phyloP scores from a whole-genome alignment of 2,329 filamentous ascomycete species.

The Cladosporium austrohemisphaericum region DNA sequence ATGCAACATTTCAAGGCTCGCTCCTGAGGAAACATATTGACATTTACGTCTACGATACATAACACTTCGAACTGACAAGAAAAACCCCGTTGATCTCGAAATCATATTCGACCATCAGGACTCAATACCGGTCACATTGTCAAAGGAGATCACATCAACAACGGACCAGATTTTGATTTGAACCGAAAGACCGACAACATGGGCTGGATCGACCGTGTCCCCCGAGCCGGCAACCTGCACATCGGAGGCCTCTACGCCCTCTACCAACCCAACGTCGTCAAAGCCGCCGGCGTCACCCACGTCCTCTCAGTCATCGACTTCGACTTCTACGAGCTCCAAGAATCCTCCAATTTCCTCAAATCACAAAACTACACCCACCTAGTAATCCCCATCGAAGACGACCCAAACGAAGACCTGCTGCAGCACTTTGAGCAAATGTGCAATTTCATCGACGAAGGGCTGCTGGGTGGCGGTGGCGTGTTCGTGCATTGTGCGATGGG shows the following conservation, averaged over 20 bases:
- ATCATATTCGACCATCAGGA: no score
- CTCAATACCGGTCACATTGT: no score
- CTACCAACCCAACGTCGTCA: constrained; percentile 47
- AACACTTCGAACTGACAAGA: no score
- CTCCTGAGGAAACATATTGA: no score
- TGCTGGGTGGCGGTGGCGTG: constrained; percentile 57
- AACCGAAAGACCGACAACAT: no score
- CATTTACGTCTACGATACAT: no score
- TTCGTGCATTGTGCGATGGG: constrained; percentile 84
- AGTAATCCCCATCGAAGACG: constrained; percentile 79
- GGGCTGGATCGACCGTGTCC: constrained; percentile 39
- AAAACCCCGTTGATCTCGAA: no score
- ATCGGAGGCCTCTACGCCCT: constrained; percentile 42
- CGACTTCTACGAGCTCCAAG: constrained; percentile 44
- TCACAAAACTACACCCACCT: constrained; percentile 56
- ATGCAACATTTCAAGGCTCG: no score
- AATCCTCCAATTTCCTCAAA: constrained; percentile 10
- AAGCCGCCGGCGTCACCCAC: constrained; percentile 74
- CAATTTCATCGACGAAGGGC: constrained; percentile 73
- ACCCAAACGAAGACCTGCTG: constrained; percentile 79
- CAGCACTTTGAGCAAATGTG: constrained; percentile 72
- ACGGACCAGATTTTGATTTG: no score
- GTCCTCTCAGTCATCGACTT: constrained; percentile 74
- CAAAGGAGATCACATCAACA: no score
- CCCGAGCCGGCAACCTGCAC: constrained; percentile 34